A percentile compares a stretch with the other conserved stretches of the same genome.
phyloP scores from a whole-genome alignment of 495 filamentous ascomycete genomes.

The Lasiosphaeria ovina region DNA sequence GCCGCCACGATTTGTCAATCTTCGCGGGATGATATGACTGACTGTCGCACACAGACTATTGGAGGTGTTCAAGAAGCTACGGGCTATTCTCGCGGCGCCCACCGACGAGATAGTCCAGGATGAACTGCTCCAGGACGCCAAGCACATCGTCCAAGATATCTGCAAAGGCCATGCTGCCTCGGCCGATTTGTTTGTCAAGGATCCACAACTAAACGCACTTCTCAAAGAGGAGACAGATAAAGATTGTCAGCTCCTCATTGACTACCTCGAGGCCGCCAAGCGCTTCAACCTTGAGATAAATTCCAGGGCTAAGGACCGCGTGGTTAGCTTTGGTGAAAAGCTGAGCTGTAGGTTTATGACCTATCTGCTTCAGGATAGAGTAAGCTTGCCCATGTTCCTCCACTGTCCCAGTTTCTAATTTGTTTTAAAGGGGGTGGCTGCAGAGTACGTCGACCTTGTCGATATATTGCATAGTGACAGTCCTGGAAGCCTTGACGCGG shows the following conservation, averaged over 20 bases:
- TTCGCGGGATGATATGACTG: constrained; percentile 4
- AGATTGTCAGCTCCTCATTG: constrained; percentile 65
- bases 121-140: constrained; percentile 67
- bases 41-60: constrained; percentile 37
- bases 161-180: constrained; percentile 70
- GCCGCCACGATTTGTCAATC: constrained; percentile 14
- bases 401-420: constrained; percentile 1
- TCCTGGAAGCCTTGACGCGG: constrained; percentile 62
- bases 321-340: constrained; percentile 92
- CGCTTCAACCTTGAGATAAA: constrained; percentile 69
- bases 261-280: constrained; percentile 55
- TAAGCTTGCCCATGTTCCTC: constrained; percentile 8
- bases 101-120: constrained; percentile 59
- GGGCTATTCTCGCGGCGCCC: constrained; percentile 65
- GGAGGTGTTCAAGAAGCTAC: constrained; percentile 62
- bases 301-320: constrained; percentile 77
- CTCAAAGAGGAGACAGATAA: constrained; percentile 61
- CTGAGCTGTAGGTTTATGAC: constrained; percentile 87
- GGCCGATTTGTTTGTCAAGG: constrained; percentile 59
- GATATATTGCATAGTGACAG: constrained; percentile 67
- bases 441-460: constrained; percentile 82
- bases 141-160: constrained; percentile 69
- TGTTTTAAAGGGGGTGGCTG: constrained; percentile 61
- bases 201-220: constrained; percentile 54
- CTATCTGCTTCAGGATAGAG: constrained; percentile 67